Base-by-base conservation (phyloP, 2,329 filamentous ascomycete species). In the Monosporascus sp. region DNA sequence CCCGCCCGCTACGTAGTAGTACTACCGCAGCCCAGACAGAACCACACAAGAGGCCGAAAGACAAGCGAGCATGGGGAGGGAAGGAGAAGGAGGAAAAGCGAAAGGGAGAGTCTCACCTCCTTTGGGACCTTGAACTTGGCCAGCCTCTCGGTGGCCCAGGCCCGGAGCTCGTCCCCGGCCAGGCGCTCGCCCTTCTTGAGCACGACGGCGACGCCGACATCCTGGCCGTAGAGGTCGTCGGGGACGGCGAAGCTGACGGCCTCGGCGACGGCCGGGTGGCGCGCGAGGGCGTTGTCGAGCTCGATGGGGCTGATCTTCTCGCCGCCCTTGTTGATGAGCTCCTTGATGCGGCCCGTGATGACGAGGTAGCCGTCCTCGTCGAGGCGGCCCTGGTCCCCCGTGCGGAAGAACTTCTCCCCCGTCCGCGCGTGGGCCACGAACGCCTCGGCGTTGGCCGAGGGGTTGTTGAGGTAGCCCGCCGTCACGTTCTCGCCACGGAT, bases 261-360 rank as follows among this genome's bases (percentile, higher is more conserved):
- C 71, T 95, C 90, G 2, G 80, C 78, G 2, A 94, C 80, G 37
- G 84, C 80, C 9, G 87, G 82, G 66, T 93, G 83, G 53, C 87
- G 80, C n/a, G 86, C 79, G 28, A 95, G 75, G 14, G 88, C 83
- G 61, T 95, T 95, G 75, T 95, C 90, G 37, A 95, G 78, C 73
- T 95, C 90, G 52, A 94, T 92, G 1, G 91, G 90, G 60, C 85
- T 89, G 67, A 95, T 94, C 76, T 94, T 94, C 75, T 95, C 90
- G 55, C 90, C 90, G 52, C 88, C 89, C 72, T 93, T 92, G 73
- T 91, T 91, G 77, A 96, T 95, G 50, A 96, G 78, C 72, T 96
- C 91, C 78, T 96, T 96, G 74, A 95, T 95, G 51, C 91, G 80
- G n/a, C 91, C 91, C 0, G 91, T 95, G 71, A 96, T 93, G 65